phyloP scores from a whole-genome alignment of 1,139 yeast species.

The Candida albicans region DNA sequence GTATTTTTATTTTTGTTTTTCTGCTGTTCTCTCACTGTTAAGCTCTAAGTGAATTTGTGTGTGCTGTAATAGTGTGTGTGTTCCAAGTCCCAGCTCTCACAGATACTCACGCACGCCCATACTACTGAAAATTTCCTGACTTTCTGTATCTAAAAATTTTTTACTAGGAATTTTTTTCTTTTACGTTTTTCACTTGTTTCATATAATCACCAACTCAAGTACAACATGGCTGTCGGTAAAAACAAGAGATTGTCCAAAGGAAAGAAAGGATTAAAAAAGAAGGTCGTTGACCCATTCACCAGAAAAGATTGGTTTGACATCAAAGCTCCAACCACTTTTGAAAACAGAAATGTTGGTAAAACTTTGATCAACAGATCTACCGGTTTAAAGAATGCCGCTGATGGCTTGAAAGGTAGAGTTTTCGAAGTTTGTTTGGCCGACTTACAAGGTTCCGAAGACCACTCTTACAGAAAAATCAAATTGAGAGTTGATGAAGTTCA shows the following conservation, averaged over 20 bases:
- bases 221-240: constrained; percentile 52
- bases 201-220: constrained; percentile 8
- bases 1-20: neutral
- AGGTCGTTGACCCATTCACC: constrained; percentile 54
- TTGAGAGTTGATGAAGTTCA: constrained; percentile 57
- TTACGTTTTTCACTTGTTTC: constrained; percentile 4
- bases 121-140: constrained; percentile 9
- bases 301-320: constrained; percentile 54
- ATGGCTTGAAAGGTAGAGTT: constrained; percentile 54
- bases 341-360: constrained; percentile 53
- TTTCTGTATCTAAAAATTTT: constrained; percentile 5
- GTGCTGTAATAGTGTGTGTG: neutral
- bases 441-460: constrained; percentile 54
- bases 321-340: constrained; percentile 54
- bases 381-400: constrained; percentile 54
- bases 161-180: constrained; percentile 7
- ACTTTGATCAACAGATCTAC: constrained; percentile 53
- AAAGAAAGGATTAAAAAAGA: constrained; percentile 53
- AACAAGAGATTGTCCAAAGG: constrained; percentile 57
- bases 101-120: constrained; percentile 1
- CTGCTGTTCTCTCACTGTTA: neutral
- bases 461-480: constrained; percentile 52
- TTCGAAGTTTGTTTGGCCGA: constrained; percentile 52
- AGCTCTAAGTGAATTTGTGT: neutral
- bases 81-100: neutral